Evolutionary conservation across 306 rosid species (phyloP).

Genomic region (Medicago lupulina): DNA sequence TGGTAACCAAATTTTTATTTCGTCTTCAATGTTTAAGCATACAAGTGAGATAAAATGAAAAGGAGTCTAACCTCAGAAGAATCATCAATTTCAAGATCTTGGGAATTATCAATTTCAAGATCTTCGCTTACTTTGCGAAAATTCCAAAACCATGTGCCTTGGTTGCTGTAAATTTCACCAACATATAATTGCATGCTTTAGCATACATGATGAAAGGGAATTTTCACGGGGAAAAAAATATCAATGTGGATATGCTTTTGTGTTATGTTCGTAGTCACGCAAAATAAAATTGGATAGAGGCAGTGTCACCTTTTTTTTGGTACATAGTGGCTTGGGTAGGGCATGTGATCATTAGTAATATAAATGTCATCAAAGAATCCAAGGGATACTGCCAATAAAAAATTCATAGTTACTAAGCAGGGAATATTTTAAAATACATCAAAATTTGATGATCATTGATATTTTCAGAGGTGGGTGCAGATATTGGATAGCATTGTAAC

Average conservation of each 20-base stretch:
- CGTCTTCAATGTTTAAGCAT: constrained; percentile 24
- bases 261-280: not conserved
- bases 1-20: constrained; percentile 36
- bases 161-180: constrained; percentile 51
- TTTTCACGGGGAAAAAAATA: not conserved
- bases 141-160: constrained; percentile 70
- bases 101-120: constrained; percentile 44
- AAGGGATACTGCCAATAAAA: constrained; percentile 68
- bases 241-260: constrained; percentile 12
- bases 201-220: constrained; percentile 6
- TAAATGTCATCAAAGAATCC: constrained; percentile 89
- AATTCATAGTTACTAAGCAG: constrained; percentile 38
- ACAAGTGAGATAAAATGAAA: constrained; percentile 30
- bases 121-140: constrained; percentile 17
- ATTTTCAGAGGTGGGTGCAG: constrained; percentile 29
- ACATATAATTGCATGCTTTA: constrained; percentile 7
- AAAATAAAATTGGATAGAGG: not conserved
- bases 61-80: constrained; percentile 52
- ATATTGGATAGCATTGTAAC: constrained; percentile 23
- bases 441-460: constrained; percentile 12
- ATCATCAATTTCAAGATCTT: constrained; percentile 38
- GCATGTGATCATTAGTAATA: constrained; percentile 63
- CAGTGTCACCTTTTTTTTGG: constrained; percentile 54
- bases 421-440: not conserved
- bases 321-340: constrained; percentile 54